A percentile compares a stretch with the other conserved stretches of the same genome.
Conservation (phyloP, 192 early-diverging fungal genomes). For the Allomyces macrogynus region DNA sequence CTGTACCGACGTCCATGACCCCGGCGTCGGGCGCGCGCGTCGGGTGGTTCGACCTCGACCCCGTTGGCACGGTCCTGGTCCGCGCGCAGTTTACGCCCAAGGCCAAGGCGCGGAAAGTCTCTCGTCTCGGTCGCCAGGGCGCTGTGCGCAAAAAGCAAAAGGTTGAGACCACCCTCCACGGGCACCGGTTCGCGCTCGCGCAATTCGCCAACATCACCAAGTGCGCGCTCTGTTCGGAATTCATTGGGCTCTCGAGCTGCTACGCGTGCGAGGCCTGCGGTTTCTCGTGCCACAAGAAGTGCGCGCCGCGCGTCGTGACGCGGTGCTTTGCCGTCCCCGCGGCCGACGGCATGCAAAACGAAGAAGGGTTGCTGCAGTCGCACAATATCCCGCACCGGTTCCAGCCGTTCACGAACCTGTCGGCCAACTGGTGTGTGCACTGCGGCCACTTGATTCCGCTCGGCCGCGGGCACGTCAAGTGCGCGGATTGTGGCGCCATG, state of each 20-base stretch:
- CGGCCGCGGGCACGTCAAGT: slow-evolving; percentile 29
- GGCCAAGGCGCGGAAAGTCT: slow-evolving; percentile 15
- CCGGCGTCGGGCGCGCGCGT: background rate
- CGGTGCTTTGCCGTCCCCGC: slow-evolving; percentile 69
- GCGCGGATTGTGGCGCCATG: slow-evolving; percentile 54
- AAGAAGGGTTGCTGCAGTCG: slow-evolving; percentile 25
- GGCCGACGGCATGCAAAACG: slow-evolving; percentile 41
- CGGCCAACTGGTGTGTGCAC: slow-evolving; percentile 90
- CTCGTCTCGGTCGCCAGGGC: slow-evolving; percentile 41
- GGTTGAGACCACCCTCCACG: slow-evolving; percentile 68
- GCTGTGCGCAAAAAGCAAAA: slow-evolving; percentile 69
- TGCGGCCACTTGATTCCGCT: slow-evolving; percentile 91
- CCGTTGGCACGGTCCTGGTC: slow-evolving; percentile 67
- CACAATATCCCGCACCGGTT: slow-evolving; percentile 96
- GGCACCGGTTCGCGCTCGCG: slow-evolving; percentile 80
- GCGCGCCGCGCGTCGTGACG: slow-evolving; percentile 58
- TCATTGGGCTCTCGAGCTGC: slow-evolving; percentile 69
- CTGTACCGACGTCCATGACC: background rate
- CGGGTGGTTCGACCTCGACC: slow-evolving; percentile 82
- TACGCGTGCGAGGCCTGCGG: slow-evolving; percentile 93
- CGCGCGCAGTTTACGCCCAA: slow-evolving; percentile 66
- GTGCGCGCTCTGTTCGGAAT: slow-evolving; percentile 87
- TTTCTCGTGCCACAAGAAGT: slow-evolving; percentile 82
- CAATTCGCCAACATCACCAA: slow-evolving; percentile 95
- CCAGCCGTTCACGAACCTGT: slow-evolving; percentile 59